Conservation (phyloP, 176 grass and related monocot genomes). For the Ananas comosus region DNA sequence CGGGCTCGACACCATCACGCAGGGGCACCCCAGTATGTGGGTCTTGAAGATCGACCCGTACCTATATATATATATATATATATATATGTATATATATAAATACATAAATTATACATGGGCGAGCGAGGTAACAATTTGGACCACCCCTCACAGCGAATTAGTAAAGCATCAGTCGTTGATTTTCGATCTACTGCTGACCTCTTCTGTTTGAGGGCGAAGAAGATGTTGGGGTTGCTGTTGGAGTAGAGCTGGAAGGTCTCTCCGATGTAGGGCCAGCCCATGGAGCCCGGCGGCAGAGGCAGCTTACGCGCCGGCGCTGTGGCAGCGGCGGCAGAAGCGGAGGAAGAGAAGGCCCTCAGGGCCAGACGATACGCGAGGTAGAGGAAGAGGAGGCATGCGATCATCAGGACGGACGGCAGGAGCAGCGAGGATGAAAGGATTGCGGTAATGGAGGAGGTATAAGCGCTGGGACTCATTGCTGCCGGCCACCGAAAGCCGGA, state of each 20-base stretch:
- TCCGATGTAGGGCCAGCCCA: constrained; percentile 90
- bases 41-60: constrained; percentile 94
- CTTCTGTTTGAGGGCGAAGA: constrained; percentile 69
- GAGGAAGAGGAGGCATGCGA: constrained; percentile 20
- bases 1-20: constrained; percentile 95
- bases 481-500: no score
- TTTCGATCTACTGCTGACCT: constrained; percentile 2
- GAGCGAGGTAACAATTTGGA: no score
- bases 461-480: no score
- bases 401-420: no score
- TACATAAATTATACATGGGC: neutral
- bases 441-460: no score
- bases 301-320: constrained; percentile 5
- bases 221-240: constrained; percentile 58
- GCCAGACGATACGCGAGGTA: constrained; percentile 13
- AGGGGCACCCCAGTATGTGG: constrained; percentile 86
- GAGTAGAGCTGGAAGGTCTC: constrained; percentile 97
- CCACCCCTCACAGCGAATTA: neutral
- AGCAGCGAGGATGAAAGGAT: no score
- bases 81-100: no score
- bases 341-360: neutral
- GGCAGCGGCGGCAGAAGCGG: neutral
- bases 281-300: constrained; percentile 71
- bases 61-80: neutral
- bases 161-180: no score